Evolutionary conservation across 208 protist species (phyloP).

Genomic region (Acanthamoeba polyphaga): DNA sequence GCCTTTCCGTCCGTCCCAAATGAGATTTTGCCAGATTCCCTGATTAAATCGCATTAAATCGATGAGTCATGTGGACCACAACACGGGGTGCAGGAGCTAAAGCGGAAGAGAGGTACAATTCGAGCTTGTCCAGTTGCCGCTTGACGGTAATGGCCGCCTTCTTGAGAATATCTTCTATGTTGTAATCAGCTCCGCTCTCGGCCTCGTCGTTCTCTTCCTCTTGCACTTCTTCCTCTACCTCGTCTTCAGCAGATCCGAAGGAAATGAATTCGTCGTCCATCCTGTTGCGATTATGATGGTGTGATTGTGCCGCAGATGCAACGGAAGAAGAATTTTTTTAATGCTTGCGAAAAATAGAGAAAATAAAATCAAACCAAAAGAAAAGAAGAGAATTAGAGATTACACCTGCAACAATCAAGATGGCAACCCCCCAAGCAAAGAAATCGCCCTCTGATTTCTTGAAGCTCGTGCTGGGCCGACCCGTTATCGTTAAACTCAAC

Average conservation of each 20-base stretch:
- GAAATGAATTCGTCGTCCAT: slow-evolving; percentile 26
- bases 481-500: slow-evolving; percentile 94
- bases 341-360: not conserved
- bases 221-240: slow-evolving; percentile 2
- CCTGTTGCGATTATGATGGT: not conserved
- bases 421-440: slow-evolving; percentile 4
- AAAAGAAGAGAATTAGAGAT: not conserved
- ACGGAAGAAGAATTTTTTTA: not conserved
- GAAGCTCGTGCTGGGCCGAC: slow-evolving; percentile 90
- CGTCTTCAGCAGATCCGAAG: not conserved
- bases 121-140: slow-evolving; percentile 30
- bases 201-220: not conserved
- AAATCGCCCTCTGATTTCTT: slow-evolving; percentile 91
- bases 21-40: slow-evolving; percentile 13
- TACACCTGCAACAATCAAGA: not conserved
- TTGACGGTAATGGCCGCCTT: slow-evolving; percentile 4
- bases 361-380: not conserved
- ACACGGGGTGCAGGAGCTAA: not conserved
- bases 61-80: not conserved
- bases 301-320: not conserved
- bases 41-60: not conserved
- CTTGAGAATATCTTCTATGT: slow-evolving; percentile 59
- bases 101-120: not conserved
- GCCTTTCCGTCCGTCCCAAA: not conserved
- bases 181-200: not conserved